Conservation (phyloP, 257 asterid species). For the Primulina tabacum region DNA sequence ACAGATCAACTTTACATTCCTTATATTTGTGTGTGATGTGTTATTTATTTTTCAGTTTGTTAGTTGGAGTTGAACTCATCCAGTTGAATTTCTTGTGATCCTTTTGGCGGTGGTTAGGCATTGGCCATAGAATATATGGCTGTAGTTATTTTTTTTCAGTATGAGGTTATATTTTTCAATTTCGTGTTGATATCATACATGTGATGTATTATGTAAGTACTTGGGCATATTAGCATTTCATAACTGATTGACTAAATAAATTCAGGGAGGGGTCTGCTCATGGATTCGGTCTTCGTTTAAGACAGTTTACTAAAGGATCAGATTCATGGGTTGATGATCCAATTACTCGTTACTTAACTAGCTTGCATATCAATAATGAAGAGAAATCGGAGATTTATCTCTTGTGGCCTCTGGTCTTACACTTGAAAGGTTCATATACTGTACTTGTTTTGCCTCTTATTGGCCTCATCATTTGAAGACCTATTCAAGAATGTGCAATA, state of each 20-base stretch:
- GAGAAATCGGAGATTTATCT: slow-evolving; percentile 49
- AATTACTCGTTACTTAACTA: slow-evolving; percentile 73
- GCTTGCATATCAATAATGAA: slow-evolving; percentile 51
- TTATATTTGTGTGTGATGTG: neutral
- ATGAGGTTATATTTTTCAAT: neutral
- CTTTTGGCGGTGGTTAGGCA: neutral
- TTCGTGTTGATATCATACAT: neutral
- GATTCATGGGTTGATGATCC: slow-evolving; percentile 99
- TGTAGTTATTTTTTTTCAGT: neutral
- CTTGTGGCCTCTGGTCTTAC: slow-evolving; percentile 83
- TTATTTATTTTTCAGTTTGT: neutral
- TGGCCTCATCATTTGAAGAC: slow-evolving; percentile 73
- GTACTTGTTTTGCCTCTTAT: slow-evolving; percentile 78
- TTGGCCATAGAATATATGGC: neutral
- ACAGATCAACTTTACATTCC: neutral
- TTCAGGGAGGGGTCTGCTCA: slow-evolving; percentile 92
- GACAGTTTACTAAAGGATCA: slow-evolving; percentile 77
- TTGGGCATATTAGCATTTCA: slow-evolving; percentile 20
- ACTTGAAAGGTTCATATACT: slow-evolving; percentile 64
- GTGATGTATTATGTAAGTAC: slow-evolving; percentile 16
- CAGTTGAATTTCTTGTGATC: neutral
- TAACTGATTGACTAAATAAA: slow-evolving; percentile 19
- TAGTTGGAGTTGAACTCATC: slow-evolving; percentile 7
- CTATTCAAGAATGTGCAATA: slow-evolving; percentile 65
- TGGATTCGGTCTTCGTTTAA: slow-evolving; percentile 74